Evolutionary conservation across 1,139 yeast genomes (phyloP).

Genomic region (Magnusiomyces ingens): DNA sequence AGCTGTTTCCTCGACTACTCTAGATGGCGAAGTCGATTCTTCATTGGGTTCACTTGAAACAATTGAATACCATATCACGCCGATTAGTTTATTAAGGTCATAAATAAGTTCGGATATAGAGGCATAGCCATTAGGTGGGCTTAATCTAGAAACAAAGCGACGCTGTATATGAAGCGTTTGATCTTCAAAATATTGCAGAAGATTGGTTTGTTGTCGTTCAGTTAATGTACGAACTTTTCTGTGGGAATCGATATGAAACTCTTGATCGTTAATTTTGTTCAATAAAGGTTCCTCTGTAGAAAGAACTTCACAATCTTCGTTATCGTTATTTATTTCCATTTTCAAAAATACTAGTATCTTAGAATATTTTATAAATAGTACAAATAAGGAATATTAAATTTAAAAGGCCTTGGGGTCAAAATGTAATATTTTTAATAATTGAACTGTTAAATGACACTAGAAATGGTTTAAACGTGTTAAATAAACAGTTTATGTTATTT

Average conservation of each 20-base stretch:
- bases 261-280: background rate
- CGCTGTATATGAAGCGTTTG: conserved; percentile 12
- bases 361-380: too few species aligned
- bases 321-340: too few species aligned
- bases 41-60: conserved; percentile 24
- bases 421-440: too few species aligned
- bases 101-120: conserved; percentile 39
- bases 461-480: too few species aligned
- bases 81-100: conserved; percentile 44
- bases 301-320: too few species aligned
- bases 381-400: too few species aligned
- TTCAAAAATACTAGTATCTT: too few species aligned
- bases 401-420: too few species aligned
- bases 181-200: conserved; percentile 7
- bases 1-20: conserved; percentile 12
- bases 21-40: background rate
- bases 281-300: too few species aligned
- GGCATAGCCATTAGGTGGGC: conserved; percentile 29
- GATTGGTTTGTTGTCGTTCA: conserved; percentile 6
- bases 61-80: conserved; percentile 52
- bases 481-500: too few species aligned
- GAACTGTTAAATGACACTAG: too few species aligned
- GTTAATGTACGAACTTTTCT: background rate
- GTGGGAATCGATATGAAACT: background rate
- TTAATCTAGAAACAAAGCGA: conserved; percentile 15